Evolutionary conservation across 2,329 filamentous ascomycete genomes (phyloP).

Genomic region (Teratosphaeria viscida): DNA sequence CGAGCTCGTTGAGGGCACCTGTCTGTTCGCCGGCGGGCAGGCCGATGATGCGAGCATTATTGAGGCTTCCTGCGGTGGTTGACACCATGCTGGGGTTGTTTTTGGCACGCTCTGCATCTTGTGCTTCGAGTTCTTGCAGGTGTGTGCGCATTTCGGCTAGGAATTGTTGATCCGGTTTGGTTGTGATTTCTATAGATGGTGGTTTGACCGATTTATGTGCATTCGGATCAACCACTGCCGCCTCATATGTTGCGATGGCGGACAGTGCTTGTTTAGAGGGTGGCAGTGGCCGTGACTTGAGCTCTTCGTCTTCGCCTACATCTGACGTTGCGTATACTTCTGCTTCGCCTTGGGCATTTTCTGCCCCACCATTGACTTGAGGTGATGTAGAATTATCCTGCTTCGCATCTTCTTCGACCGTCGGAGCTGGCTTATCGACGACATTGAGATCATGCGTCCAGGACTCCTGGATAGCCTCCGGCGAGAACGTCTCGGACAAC

Average conservation of each 20-base stretch:
- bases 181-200: constrained; percentile 24
- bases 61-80: constrained; percentile 3
- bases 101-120: constrained; percentile 45
- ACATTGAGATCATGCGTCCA: constrained; percentile 44
- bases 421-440: neutral
- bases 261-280: constrained; percentile 15
- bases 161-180: constrained; percentile 25
- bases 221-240: constrained; percentile 22
- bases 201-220: constrained; percentile 16
- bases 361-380: constrained; percentile 15
- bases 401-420: constrained; percentile 13
- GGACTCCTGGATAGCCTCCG: constrained; percentile 70
- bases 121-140: constrained; percentile 61
- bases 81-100: neutral
- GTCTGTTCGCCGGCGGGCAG: constrained; percentile 28
- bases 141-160: constrained; percentile 40
- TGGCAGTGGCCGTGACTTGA: constrained; percentile 36
- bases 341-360: constrained; percentile 13
- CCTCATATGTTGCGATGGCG: constrained; percentile 22
- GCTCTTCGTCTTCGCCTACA: constrained; percentile 15
- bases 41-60: constrained; percentile 8
- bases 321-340: constrained; percentile 19
- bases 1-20: constrained; percentile 22
- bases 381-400: constrained; percentile 11
- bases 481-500: constrained; percentile 81